phyloP scores from a whole-genome alignment of 2,329 filamentous ascomycete species.

The Podosphaera fusca region DNA sequence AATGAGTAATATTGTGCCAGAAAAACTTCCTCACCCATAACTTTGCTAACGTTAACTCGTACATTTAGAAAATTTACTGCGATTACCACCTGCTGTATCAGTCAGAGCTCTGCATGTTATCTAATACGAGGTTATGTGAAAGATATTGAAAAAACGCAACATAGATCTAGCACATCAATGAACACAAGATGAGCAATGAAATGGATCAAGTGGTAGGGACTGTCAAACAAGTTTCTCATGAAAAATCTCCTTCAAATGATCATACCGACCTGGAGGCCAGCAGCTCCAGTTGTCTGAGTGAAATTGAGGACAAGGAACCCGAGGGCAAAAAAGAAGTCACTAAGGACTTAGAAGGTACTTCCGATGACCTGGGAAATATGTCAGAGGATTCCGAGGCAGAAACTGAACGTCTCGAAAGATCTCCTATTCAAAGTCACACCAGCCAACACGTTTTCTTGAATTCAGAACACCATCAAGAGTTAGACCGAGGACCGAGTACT shows the following conservation, averaged over 20 bases:
- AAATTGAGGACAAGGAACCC: conserved; percentile 60
- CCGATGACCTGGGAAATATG: conserved; percentile 16
- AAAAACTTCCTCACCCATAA: too few relatives aligned
- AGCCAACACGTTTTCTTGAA: conserved; percentile 37
- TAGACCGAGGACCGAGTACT: conserved; percentile 56
- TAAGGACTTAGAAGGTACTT: conserved; percentile 11
- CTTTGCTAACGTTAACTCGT: too few relatives aligned
- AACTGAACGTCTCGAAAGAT: conserved; percentile 77
- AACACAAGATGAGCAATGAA: conserved; percentile 13
- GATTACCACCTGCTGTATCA: too few relatives aligned
- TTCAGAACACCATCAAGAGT: conserved; percentile 27
- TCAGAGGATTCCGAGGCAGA: conserved; percentile 63
- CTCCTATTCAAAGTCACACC: conserved; percentile 42
- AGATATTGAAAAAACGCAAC: conserved; percentile 7
- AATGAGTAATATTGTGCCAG: too few relatives aligned
- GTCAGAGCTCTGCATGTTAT: background rate
- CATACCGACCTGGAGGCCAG: conserved; percentile 30
- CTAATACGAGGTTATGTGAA: conserved; percentile 13
- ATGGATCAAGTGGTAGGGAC: conserved; percentile 12
- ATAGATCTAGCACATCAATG: conserved; percentile 8
- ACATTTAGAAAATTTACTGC: too few relatives aligned
- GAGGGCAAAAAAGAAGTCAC: conserved; percentile 33
- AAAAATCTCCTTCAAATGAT: conserved; percentile 7
- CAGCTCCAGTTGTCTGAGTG: conserved; percentile 76
- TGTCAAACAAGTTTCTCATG: conserved; percentile 12